Evolutionary conservation across 345 rosid species (phyloP), one percentile per base, ranked within the genome.

Genomic region (Eucalyptus tenuipes): DNA sequence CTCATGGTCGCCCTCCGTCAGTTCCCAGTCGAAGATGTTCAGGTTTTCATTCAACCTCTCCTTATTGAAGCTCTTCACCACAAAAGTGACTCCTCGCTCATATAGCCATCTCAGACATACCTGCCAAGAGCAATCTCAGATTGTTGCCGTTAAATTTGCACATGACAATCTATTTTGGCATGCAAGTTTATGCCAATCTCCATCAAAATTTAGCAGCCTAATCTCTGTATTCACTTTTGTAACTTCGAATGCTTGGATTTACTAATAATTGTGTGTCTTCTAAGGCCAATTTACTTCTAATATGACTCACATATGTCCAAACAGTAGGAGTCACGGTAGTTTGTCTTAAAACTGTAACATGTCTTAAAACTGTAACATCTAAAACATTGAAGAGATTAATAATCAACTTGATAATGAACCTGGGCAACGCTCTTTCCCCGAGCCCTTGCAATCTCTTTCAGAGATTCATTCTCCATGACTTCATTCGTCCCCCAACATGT

Each of bases 341-440:
- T 22, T 6, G 1, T 20, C 4, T 22, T 25, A 75, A 40, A 20
- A 75, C 7, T 22, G 13, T 5, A 40, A 75, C 47, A 22, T 40
- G 1, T 20, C 4, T 22, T 25, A 75, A 40, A 20, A 75, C 7
- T 22, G 13, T 5, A 40, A 75, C 47, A 22, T 40, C 25, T 22
- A 20, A 20, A 44, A 75, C 24, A 16, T 40, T 7, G 27, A 12
- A 6, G 22, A 75, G 25, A 40, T 6, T 10, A 75, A 75, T 16
- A 75, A 75, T 18, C 45, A 75, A 18, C 15, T 75, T 40, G 84
- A 37, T 75, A 40, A 1, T 37, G 13, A 75, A 96, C 97, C 98
- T 97, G 97, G 87, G 97, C 98, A 16, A 95, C 93, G 4, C 95
- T 94, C 89, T 94, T 97, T 47, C 97, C 91, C 87, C 92, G 96